A percentile compares a stretch with the other conserved stretches of the same genome.
phyloP scores from a whole-genome alignment of 1,284 basidiomycete species.

The Pascua guehoae region DNA sequence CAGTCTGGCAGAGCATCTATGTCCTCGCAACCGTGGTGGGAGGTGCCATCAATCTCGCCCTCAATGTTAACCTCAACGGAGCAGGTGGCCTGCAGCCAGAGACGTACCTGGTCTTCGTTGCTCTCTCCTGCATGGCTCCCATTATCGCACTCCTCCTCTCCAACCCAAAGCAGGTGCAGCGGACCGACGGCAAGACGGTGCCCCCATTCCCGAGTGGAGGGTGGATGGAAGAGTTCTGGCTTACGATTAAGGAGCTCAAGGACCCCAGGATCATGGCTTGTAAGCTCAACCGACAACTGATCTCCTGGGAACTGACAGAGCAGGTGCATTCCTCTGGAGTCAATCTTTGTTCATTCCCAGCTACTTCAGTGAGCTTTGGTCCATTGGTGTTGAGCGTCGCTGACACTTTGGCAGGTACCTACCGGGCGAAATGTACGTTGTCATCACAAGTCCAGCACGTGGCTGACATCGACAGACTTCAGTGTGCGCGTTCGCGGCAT shows the following conservation, averaged over 20 bases:
- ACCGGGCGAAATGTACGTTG: slow-evolving; percentile 15
- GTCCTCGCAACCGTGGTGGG: slow-evolving; percentile 39
- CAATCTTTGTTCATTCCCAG: slow-evolving; percentile 31
- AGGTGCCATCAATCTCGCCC: slow-evolving; percentile 45
- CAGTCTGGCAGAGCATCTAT: slow-evolving; percentile 44
- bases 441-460: neutral
- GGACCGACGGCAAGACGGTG: slow-evolving; percentile 43
- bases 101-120: slow-evolving; percentile 49
- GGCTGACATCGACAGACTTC: slow-evolving; percentile 18
- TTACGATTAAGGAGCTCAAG: slow-evolving; percentile 29
- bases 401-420: slow-evolving; percentile 11
- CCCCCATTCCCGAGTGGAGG: slow-evolving; percentile 20
- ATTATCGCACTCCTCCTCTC: slow-evolving; percentile 38
- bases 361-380: slow-evolving; percentile 23
- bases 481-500: slow-evolving; percentile 41
- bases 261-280: slow-evolving; percentile 19
- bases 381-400: no score
- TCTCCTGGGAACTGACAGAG: neutral
- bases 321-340: slow-evolving; percentile 17
- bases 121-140: slow-evolving; percentile 41
- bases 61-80: slow-evolving; percentile 35
- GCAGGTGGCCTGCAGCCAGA: slow-evolving; percentile 39
- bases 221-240: slow-evolving; percentile 28
- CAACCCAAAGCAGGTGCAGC: slow-evolving; percentile 43
- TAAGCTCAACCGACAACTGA: neutral